Evolutionary conservation across 1,139 yeast genomes (phyloP).

Genomic region (Pichia sp.): DNA sequence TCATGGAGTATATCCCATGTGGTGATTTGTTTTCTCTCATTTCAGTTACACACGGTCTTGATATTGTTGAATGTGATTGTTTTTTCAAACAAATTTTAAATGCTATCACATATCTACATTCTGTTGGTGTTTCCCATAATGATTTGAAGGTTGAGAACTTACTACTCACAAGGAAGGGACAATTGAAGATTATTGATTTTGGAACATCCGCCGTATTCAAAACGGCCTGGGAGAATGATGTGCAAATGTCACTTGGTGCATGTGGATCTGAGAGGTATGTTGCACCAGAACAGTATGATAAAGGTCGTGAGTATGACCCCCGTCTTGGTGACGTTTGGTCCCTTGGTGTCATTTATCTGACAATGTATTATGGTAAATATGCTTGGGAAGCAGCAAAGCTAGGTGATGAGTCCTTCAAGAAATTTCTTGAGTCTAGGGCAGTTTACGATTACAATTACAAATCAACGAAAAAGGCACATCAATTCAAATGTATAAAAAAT

Average conservation of each 20-base stretch:
- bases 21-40: conserved; percentile 59
- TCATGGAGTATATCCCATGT: conserved; percentile 72
- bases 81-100: conserved; percentile 59
- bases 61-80: conserved; percentile 60
- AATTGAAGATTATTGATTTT: conserved; percentile 58
- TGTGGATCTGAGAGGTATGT: conserved; percentile 75
- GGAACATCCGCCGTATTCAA: conserved; percentile 74
- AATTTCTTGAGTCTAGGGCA: conserved; percentile 29
- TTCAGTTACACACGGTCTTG: conserved; percentile 30
- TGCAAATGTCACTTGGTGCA: conserved; percentile 49
- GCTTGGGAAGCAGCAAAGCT: conserved; percentile 43
- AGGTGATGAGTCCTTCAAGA: conserved; percentile 29
- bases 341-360: conserved; percentile 51
- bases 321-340: conserved; percentile 66
- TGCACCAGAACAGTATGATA: conserved; percentile 58
- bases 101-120: conserved; percentile 62
- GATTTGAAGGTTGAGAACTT: conserved; percentile 67
- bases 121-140: conserved; percentile 72
- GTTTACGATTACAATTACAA: conserved; percentile 22
- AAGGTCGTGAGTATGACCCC: conserved; percentile 45
- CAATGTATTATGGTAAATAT: conserved; percentile 45
- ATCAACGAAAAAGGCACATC: conserved; percentile 18
- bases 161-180: conserved; percentile 41
- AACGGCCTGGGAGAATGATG: conserved; percentile 59
- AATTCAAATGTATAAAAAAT: conserved; percentile 25